These are phyloP conservation scores for Populus deltoides DNA, from an alignment of 345 rosid species.

Conservation along the genomic window DNA sequence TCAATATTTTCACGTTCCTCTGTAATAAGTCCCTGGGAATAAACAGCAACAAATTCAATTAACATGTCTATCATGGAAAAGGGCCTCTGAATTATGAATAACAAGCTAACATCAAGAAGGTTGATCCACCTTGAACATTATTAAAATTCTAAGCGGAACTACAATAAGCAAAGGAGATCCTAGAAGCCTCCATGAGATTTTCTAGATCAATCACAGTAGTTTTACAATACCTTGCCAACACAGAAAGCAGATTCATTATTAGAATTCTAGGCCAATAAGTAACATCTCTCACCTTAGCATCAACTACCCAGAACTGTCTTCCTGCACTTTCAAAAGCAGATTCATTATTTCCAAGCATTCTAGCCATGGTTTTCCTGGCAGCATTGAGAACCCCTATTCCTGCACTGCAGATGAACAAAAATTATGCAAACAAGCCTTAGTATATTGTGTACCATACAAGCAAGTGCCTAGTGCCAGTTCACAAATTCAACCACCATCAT, in stretches of 20 bases:
- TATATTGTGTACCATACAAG: not conserved
- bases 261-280: not conserved
- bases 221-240: not conserved
- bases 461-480: not conserved
- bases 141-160: not conserved
- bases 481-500: not conserved
- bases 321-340: slow-evolving; percentile 84
- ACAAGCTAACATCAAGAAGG: slow-evolving; percentile 10
- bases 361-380: slow-evolving; percentile 97
- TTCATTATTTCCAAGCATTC: slow-evolving; percentile 88
- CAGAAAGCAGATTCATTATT: not conserved
- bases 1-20: slow-evolving; percentile 76
- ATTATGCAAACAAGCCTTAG: slow-evolving; percentile 21
- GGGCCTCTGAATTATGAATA: not conserved
- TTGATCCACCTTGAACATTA: not conserved
- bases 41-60: slow-evolving; percentile 25
- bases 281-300: slow-evolving; percentile 63
- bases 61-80: slow-evolving; percentile 6
- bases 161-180: not conserved
- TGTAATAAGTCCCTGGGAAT: slow-evolving; percentile 76
- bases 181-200: not conserved
- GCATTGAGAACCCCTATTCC: slow-evolving; percentile 97
- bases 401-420: slow-evolving; percentile 56
- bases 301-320: slow-evolving; percentile 97
- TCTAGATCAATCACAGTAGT: not conserved